Conservation (phyloP, 164 flowering plant genomes). For the Warburgia ugandensis region DNA sequence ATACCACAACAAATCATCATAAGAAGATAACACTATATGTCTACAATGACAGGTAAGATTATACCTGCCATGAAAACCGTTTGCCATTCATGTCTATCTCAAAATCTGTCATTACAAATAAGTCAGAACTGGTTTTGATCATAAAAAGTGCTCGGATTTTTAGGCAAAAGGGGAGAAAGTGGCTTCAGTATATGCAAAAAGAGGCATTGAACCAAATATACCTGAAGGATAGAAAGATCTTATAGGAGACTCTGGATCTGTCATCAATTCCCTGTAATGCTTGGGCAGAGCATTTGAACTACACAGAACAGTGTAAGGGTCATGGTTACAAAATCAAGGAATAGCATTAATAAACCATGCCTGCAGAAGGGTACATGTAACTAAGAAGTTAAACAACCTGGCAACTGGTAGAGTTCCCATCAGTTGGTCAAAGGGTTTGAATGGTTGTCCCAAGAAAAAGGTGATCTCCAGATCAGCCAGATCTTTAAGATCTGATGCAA, state of each 20-base stretch:
- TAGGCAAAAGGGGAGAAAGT: too few species aligned
- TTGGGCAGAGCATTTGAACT: slow-evolving; percentile 84
- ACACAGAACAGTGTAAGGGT: slow-evolving; percentile 15
- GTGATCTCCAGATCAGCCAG: slow-evolving; percentile 80
- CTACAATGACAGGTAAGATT: neutral
- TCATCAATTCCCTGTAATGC: slow-evolving; percentile 73
- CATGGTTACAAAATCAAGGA: neutral
- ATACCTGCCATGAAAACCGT: slow-evolving; percentile 97
- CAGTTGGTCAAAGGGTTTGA: slow-evolving; percentile 97
- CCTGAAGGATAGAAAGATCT: slow-evolving; percentile 75
- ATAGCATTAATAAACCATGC: neutral
- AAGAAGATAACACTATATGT: neutral
- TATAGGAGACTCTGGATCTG: slow-evolving; percentile 78
- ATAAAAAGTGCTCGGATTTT: too few species aligned
- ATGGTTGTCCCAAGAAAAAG: slow-evolving; percentile 87
- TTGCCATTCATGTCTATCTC: slow-evolving; percentile 98
- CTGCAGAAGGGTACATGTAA: neutral
- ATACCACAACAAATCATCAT: slow-evolving; percentile 2
- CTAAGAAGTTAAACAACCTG: slow-evolving; percentile 36
- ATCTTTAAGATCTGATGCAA: slow-evolving; percentile 94
- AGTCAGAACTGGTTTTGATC: too few species aligned
- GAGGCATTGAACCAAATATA: slow-evolving; percentile 19
- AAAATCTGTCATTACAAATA: slow-evolving; percentile 53
- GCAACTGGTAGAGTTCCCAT: slow-evolving; percentile 97
- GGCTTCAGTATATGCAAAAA: too few species aligned